Percentiles rank a stretch among this genome's conserved stretches.
Conservation (phyloP, 2,329 filamentous ascomycete genomes). For the Microdochium trichocladiopsis region DNA sequence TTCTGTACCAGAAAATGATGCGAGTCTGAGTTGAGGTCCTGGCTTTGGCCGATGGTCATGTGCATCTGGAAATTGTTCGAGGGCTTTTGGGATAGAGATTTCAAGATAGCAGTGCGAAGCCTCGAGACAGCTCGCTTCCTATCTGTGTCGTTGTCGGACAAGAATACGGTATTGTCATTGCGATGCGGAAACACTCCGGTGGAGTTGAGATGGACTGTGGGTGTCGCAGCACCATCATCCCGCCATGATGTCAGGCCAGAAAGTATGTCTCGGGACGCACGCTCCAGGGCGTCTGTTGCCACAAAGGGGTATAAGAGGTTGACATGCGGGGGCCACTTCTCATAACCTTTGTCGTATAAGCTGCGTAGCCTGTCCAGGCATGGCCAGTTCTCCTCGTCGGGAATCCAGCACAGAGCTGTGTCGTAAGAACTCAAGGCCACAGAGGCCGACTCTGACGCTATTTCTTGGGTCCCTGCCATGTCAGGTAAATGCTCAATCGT, state of each 20-base stretch:
- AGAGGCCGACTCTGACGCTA: neutral
- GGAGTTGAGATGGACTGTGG: constrained; percentile 26
- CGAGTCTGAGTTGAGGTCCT: constrained; percentile 32
- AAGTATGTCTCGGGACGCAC: constrained; percentile 32
- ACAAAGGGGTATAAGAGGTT: constrained; percentile 64
- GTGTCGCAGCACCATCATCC: constrained; percentile 3
- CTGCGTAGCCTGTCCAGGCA: constrained; percentile 46
- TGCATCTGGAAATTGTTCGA: constrained; percentile 35
- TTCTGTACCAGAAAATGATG: constrained; percentile 47
- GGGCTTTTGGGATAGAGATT: constrained; percentile 23
- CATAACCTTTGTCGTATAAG: constrained; percentile 55
- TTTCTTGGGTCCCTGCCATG: neutral
- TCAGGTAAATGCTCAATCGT: neutral
- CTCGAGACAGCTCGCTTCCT: constrained; percentile 14
- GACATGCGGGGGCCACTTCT: constrained; percentile 59
- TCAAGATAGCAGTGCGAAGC: constrained; percentile 27
- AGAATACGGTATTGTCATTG: constrained; percentile 41
- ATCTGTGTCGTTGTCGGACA: constrained; percentile 22
- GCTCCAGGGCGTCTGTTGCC: constrained; percentile 32
- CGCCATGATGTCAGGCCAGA: constrained; percentile 18
- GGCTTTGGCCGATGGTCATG: constrained; percentile 54
- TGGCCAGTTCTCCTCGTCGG: constrained; percentile 38
- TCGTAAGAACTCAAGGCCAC: constrained; percentile 34
- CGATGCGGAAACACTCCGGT: constrained; percentile 41
- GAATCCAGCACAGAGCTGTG: constrained; percentile 55